Percentiles rank a stretch among this genome's conserved stretches.
Evolutionary conservation across 768 basidiomycete genomes (phyloP).

Genomic region (Tulasnella sp.): DNA sequence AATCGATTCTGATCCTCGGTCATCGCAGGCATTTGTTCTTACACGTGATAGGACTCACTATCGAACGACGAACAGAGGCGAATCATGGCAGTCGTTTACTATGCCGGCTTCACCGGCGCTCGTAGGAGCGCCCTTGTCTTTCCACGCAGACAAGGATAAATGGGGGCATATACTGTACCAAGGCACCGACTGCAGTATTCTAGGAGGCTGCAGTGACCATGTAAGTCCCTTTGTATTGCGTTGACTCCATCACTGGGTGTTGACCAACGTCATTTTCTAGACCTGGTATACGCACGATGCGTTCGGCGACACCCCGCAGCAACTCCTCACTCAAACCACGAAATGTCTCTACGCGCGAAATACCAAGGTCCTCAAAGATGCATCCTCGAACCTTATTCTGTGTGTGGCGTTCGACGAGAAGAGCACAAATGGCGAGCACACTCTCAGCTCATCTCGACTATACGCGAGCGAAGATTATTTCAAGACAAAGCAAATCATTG

Average conservation of each 20-base stretch:
- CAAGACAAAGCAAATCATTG: constrained; percentile 53
- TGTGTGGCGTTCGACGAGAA: constrained; percentile 76
- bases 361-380: constrained; percentile 68
- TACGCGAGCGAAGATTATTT: constrained; percentile 86
- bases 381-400: constrained; percentile 65
- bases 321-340: constrained; percentile 58
- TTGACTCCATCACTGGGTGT: neutral
- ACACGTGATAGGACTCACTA: constrained; percentile 69
- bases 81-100: constrained; percentile 74
- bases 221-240: constrained; percentile 30
- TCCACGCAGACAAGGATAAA: constrained; percentile 68
- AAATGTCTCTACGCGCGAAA: constrained; percentile 87
- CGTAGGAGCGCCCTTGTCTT: constrained; percentile 58
- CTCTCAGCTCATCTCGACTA: constrained; percentile 53
- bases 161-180: constrained; percentile 70
- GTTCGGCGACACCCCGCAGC: constrained; percentile 48
- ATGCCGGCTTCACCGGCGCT: constrained; percentile 49
- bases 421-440: constrained; percentile 32
- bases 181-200: constrained; percentile 48
- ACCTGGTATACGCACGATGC: constrained; percentile 83
- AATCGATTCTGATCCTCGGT: neutral
- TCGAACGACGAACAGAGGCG: constrained; percentile 78
- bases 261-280: constrained; percentile 28
- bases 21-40: constrained; percentile 72
- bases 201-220: constrained; percentile 57